A percentile compares a stretch with the other conserved stretches of the same genome.
These are phyloP conservation scores for Ceratocystis diversiconidia DNA, from an alignment of 2,329 filamentous ascomycete species.

Conservation along the genomic window DNA sequence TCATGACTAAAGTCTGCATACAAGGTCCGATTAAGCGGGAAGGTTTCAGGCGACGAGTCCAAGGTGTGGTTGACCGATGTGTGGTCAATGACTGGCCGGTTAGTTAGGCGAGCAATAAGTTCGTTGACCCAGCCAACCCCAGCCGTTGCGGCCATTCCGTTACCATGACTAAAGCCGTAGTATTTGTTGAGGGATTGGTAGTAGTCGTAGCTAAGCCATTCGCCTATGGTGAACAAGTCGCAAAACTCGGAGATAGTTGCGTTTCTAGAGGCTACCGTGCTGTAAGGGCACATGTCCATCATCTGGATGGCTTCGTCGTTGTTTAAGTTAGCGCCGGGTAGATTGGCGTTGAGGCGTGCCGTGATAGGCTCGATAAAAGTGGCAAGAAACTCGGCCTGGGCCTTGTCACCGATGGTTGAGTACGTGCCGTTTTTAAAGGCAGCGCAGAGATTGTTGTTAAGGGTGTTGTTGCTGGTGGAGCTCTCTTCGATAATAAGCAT, in stretches of 20 bases:
- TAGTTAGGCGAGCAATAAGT: constrained; percentile 65
- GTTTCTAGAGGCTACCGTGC: constrained; percentile 52
- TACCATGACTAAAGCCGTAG: constrained; percentile 67
- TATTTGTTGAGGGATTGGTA: constrained; percentile 68
- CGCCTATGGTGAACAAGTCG: constrained; percentile 52
- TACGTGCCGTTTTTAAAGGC: constrained; percentile 50
- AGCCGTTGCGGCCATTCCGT: constrained; percentile 66
- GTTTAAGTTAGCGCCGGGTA: constrained; percentile 54
- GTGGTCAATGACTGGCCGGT: constrained; percentile 50
- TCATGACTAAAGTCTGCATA: constrained; percentile 92
- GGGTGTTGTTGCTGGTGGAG: constrained; percentile 59
- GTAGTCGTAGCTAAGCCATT: constrained; percentile 74
- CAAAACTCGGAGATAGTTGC: constrained; percentile 56
- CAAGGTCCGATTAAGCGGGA: constrained; percentile 53
- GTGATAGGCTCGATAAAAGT: constrained; percentile 55
- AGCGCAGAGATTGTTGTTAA: constrained; percentile 59
- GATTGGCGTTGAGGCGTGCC: constrained; percentile 51
- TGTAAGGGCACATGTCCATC: constrained; percentile 83
- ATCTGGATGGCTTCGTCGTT: constrained; percentile 49
- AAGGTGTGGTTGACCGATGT: constrained; percentile 69
- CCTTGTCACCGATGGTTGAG: constrained; percentile 33
- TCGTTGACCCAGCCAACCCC: constrained; percentile 83
- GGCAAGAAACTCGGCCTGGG: constrained; percentile 43
- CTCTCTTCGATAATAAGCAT: constrained; percentile 59
- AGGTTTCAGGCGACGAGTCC: constrained; percentile 51